Conservation (phyloP, 805 yeast species). For the Sugiyamaella lignohabitans region DNA sequence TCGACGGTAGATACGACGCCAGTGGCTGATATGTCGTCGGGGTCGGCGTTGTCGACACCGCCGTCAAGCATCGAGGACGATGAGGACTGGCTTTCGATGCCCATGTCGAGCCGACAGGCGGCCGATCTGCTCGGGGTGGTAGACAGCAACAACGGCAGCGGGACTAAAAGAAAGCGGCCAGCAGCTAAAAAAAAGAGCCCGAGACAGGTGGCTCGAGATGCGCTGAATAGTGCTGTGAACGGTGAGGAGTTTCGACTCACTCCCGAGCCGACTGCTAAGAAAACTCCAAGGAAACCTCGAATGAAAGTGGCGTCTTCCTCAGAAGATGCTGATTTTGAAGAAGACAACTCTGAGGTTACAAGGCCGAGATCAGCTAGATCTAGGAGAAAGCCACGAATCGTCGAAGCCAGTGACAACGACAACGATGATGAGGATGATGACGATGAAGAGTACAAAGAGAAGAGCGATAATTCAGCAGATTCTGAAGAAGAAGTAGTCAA, state of each 20-base stretch:
- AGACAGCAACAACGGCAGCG: neutral
- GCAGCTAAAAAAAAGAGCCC: too few species aligned
- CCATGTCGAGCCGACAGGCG: slow-evolving; percentile 6
- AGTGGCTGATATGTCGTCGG: neutral
- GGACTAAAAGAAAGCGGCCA: too few species aligned
- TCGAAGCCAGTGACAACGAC: neutral
- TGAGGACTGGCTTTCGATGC: neutral
- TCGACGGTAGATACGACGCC: neutral
- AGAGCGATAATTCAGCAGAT: too few species aligned
- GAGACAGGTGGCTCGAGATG: neutral
- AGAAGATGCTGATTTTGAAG: slow-evolving; percentile 3
- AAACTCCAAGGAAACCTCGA: neutral
- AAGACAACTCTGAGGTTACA: slow-evolving; percentile 1
- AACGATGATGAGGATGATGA: neutral
- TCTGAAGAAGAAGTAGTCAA: neutral
- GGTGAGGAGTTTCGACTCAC: neutral
- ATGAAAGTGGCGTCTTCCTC: neutral
- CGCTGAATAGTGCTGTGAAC: neutral
- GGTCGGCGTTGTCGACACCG: slow-evolving; percentile 2
- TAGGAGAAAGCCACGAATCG: neutral
- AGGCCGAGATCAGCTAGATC: neutral
- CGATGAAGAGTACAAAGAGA: neutral
- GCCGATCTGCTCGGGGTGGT: slow-evolving; percentile 4
- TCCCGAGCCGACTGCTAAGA: neutral
- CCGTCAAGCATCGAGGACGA: slow-evolving; percentile 6